Evolutionary conservation across 2,329 filamentous ascomycete species (phyloP), one percentile per base, ranked within the genome.

Genomic region (Basipetospora chlamydospora): DNA sequence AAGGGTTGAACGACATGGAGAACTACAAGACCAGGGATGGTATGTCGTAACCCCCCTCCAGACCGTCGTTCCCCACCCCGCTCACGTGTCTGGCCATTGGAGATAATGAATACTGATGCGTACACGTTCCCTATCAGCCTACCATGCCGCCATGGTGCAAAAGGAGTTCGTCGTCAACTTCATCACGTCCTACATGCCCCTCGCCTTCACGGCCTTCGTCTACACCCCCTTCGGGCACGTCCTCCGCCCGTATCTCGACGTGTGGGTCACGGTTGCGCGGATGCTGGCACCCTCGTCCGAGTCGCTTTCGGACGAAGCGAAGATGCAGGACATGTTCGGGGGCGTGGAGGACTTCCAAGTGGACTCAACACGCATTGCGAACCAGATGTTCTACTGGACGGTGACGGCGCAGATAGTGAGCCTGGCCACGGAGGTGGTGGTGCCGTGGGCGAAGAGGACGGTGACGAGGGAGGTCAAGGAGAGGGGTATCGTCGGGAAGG

Each of bases 101-200:
- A 16, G 29, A 11, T 15, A 17, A 21, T 15, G 9, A 3, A 13
- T 20, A 11, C 41, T 48, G 40, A 52, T 38, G 42, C 46, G 38
- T 49, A 21, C 16, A 15, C 15, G 8, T n/a, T n/a, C n/a, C n/a
- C n/a, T n/a, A n/a, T n/a, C 44, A 76, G 78, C 77, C 11, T 81
- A 94, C 49, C 76, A 93, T 41, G 74, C 81, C 15, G 81, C 87
- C 2, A 72, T 94, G 51, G 84, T 90, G 0, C 77, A 83, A 40
- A 98, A 98, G 63, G 80, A 93, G 23, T 96, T 98, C 50, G 77
- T 96, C 11, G 73, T 96, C 50, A 93, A 95, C 62, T 94, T 95
- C 58, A 88, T 96, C 58, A 93, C 86, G 5, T 93, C 87, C 0
- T 96, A 95, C 54, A 75, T 93, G 36, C 82, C 85, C 1, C 78